Evolutionary conservation across 2,329 filamentous ascomycete genomes (phyloP).

Genomic region (Pyricularia grisea): DNA sequence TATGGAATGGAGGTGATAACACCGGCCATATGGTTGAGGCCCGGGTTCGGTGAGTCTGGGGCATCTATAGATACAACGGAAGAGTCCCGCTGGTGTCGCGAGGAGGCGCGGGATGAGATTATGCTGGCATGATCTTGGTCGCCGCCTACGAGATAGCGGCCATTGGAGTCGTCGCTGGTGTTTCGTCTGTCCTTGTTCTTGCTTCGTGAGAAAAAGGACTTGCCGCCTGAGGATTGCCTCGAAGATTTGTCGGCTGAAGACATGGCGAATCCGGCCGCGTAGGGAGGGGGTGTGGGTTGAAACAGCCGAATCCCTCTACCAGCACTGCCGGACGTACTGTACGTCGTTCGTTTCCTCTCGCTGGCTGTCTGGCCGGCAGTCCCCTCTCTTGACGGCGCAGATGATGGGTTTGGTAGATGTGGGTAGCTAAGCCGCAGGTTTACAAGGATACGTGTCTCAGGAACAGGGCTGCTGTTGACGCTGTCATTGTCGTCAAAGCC

Average conservation of each 20-base stretch:
- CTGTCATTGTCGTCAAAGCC: background rate
- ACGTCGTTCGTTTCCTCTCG: conserved; percentile 3
- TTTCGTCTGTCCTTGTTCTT: conserved; percentile 68
- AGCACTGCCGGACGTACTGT: background rate
- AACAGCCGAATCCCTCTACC: conserved; percentile 10
- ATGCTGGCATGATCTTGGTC: conserved; percentile 54
- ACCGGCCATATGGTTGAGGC: conserved; percentile 66
- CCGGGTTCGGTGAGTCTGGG: conserved; percentile 52
- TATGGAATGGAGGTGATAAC: conserved; percentile 85
- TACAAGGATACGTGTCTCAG: conserved; percentile 30
- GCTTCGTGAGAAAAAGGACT: conserved; percentile 79
- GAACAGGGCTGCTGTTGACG: conserved; percentile 22
- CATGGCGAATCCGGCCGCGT: conserved; percentile 27
- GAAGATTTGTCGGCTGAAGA: conserved; percentile 61
- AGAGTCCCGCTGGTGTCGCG: conserved; percentile 65
- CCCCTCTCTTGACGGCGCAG: background rate
- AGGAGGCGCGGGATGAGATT: conserved; percentile 61
- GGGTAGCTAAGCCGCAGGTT: conserved; percentile 6
- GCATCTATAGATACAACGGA: conserved; percentile 65
- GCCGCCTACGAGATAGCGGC: conserved; percentile 36
- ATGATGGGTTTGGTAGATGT: background rate
- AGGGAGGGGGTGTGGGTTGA: conserved; percentile 12
- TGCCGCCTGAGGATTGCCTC: conserved; percentile 63
- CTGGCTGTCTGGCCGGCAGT: conserved; percentile 2
- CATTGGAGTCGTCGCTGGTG: conserved; percentile 41